Evolutionary conservation across 179 eudicot species (phyloP), one percentile per base, ranked within the genome.

Genomic region (Corrigiola litoralis): DNA sequence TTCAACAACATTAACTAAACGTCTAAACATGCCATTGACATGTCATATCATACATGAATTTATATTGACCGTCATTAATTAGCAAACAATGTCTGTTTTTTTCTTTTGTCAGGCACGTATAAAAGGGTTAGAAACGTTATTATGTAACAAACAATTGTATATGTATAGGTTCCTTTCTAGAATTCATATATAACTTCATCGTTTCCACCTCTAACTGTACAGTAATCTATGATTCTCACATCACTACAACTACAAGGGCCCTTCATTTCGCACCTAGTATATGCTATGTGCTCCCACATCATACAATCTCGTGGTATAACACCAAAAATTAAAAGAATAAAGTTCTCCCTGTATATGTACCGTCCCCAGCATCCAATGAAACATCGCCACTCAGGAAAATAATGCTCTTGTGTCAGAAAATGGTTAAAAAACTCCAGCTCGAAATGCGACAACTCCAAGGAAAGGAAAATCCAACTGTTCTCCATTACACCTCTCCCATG

Each of bases 401-500:
- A 42, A 63, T 58, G 17, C 6, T 63, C 14, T 9, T 59, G 18
- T 55, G 75, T 71, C 75, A 71, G 75, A 55, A 63, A 46, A 42
- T 20, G 12, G 29, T 44, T n/a, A 23, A 54, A 21, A 45, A 56
- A 40, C 5, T 36, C 38, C 31, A 58, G 36, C 55, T 70, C 68
- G 66, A 44, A 55, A 44, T 24, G 50, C 36, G 44, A 56, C 56
- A 31, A 45, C 47, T 21, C 62, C 62, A 54, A 66, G 52, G 45
- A 55, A 55, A 55, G n/a, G 51, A 23, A 23, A 52, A 4, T 54
- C 62, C 75, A 71, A 55, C 75, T 71, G 75, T 50, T 63, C 49
- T 53, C 68, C 68, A 70, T 70, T 61, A 50, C 8, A 34, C 23
- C 33, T 3, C 21, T 47, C 55, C 21, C 63, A 45, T 45, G 18